Evolutionary conservation across 305 asterid genomes (phyloP), one percentile per base, ranked within the genome.

Genomic region (Solanum hybrid): DNA sequence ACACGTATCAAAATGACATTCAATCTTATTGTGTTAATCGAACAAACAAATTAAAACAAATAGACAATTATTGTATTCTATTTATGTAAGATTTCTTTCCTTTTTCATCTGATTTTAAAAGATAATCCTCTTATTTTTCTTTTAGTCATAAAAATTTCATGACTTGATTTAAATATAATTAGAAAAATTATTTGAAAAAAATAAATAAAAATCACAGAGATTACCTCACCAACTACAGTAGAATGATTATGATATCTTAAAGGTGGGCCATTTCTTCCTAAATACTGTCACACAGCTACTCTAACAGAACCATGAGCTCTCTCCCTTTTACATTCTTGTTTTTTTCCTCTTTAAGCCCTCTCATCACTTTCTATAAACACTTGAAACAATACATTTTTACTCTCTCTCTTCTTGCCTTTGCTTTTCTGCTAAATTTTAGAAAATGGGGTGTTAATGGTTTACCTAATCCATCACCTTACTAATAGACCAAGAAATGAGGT

Each of bases 381-480:
- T 85, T 33, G 22, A 84, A 31, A 31, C 2, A 0, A 31, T 7
- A 51, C 29, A 57, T 20, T 57, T 57, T 11, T 33, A 28, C 88
- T 31, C 42, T 57, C 42, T 57, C 31, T 57, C n/a, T 6, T 69
- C 88, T 28, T 11, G 90, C 42, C 36, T 84, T 91, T 89, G 51
- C 91, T 92, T 92, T 91, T 51, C 94, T 33, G 39, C 73, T 75
- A 89, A 93, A 88, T 91, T 46, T 31, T 85, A 83, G 89, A 22
- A 89, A 92, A 91, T 87, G 84, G 75, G 76, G 88, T 85, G 76
- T 33, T 57, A 33, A 85, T 82, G 91, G 81, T 33, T 91, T 93
- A 93, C 96, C 96, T 90, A 93, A 93, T 94, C 93, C 95, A 90
- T 80, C 88, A 87, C 87, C 89, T 86, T 31, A 79, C 74, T 8